Conservation (phyloP, 306 rosid species). For the Oxytropis ochrocephala region DNA sequence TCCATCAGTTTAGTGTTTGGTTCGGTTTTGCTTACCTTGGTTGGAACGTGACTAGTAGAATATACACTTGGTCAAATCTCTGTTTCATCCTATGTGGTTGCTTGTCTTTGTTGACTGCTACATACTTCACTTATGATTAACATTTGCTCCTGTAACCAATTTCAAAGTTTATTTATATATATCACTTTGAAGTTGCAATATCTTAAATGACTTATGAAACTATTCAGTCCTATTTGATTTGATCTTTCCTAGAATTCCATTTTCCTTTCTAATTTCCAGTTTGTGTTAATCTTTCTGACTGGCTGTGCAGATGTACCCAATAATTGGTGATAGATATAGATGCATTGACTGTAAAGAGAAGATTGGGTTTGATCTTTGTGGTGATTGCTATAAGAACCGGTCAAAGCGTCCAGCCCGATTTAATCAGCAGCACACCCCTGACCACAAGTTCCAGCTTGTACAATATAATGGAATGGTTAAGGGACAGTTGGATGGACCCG, state of each 20-base stretch:
- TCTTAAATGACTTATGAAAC: not conserved
- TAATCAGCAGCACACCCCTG: conserved; percentile 86
- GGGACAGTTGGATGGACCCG: not conserved
- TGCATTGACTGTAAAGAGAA: conserved; percentile 64
- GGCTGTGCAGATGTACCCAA: conserved; percentile 51
- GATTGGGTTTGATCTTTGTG: conserved; percentile 78
- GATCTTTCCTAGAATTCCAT: not conserved
- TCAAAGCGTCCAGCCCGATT: conserved; percentile 87
- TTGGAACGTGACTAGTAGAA: not conserved
- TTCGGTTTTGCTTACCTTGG: too few species aligned
- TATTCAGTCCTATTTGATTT: not conserved
- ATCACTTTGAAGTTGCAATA: not conserved
- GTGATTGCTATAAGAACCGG: conserved; percentile 50
- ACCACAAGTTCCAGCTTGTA: conserved; percentile 49
- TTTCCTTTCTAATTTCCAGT: not conserved
- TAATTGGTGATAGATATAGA: conserved; percentile 67
- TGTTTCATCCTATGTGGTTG: not conserved
- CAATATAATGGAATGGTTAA: not conserved
- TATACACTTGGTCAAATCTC: not conserved
- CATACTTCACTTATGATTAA: not conserved
- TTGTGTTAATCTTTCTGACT: not conserved
- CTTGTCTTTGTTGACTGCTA: not conserved
- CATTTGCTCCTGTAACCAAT: not conserved
- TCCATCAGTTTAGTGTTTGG: too few species aligned
- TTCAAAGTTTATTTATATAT: not conserved